Base-by-base conservation (phyloP, 805 yeast species). In the Candida nitratophila region DNA sequence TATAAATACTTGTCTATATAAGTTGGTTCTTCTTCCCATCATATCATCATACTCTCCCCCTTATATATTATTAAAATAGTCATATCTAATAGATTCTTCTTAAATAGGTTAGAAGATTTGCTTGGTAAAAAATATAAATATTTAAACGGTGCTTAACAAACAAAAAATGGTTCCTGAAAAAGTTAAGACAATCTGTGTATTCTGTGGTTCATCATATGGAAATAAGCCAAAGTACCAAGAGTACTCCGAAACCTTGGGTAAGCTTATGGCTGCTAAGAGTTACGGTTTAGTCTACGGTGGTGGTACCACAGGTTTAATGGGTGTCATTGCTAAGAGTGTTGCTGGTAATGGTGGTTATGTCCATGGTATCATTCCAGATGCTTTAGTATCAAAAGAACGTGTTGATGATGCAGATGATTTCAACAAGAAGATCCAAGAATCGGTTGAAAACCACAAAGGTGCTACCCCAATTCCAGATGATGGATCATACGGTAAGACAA, bases 201-300 rank as follows among this genome's bases (percentile, higher is more conserved):
- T 85, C 57, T 88, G 96, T 61, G 96, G 96, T 30, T 85, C 95
- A 3, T 76, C 89, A 4, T 74, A 76, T 47, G 96, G 96, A 15
- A 73, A 60, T 37, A 71, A 73, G 42, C 66, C 71, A 7, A 52
- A 53, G 3, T 84, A 63, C 56, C 66, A 81, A 14, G 66, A 65
- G 2, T 68, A 68, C 29, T 90, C 95, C 1, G 51, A 66, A n/a
- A 60, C 71, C 22, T 66, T 87, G 37, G 96, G 95, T 21, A 52
- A 65, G 40, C 54, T 70, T 26, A 61, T 87, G 49, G 85, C 87
- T 21, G 52, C 61, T 19, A 68, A 69, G 42, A 70, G 74, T 44
- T 86, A 87, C 81, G 87, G 87, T 3, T 66, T 87, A 35, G 91
- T 87, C 10, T 87, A 88, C 55, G 96, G 96, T 39, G 96, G 96